A percentile compares a stretch with the other conserved stretches of the same genome.
phyloP scores from a whole-genome alignment of 2,329 filamentous ascomycete species.

The Penicillium sclerotigenum region DNA sequence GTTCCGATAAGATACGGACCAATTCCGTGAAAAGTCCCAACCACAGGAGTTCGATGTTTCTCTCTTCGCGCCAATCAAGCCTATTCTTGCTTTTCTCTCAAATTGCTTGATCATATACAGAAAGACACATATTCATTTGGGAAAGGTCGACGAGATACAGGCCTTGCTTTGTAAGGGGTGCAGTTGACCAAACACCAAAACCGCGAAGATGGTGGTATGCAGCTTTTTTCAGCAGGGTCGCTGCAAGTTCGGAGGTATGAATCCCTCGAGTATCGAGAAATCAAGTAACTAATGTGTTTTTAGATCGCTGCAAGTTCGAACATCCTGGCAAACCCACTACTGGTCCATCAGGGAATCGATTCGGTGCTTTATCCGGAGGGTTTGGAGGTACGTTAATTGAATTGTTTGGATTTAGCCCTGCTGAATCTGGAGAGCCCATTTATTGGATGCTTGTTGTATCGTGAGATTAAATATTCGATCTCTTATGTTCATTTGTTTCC shows the following conservation, averaged over 20 bases:
- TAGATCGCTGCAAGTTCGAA: conserved; percentile 59
- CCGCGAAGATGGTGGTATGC: conserved; percentile 51
- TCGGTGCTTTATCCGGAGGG: conserved; percentile 49
- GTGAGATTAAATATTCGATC: neutral
- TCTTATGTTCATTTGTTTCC: neutral
- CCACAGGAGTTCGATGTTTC: neutral
- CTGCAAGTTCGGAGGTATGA: conserved; percentile 63
- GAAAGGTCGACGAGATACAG: neutral
- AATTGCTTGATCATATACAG: neutral
- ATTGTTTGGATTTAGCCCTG: neutral
- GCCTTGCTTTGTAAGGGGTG: neutral
- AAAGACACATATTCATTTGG: neutral
- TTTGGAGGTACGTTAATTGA: conserved; percentile 40
- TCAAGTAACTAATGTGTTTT: neutral
- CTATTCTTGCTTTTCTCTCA: neutral
- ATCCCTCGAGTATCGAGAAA: neutral
- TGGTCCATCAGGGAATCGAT: conserved; percentile 54
- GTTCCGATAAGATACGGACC: conserved; percentile 8
- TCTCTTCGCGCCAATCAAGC: neutral
- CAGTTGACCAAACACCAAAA: conserved; percentile 1
- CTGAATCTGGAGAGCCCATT: neutral
- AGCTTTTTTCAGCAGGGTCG: conserved; percentile 62
- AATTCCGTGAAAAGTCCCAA: conserved; percentile 6
- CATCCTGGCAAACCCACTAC: conserved; percentile 50
- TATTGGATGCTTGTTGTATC: neutral